phyloP scores from a whole-genome alignment of 2,329 filamentous ascomycete species.

The Cladorrhinum sp. region DNA sequence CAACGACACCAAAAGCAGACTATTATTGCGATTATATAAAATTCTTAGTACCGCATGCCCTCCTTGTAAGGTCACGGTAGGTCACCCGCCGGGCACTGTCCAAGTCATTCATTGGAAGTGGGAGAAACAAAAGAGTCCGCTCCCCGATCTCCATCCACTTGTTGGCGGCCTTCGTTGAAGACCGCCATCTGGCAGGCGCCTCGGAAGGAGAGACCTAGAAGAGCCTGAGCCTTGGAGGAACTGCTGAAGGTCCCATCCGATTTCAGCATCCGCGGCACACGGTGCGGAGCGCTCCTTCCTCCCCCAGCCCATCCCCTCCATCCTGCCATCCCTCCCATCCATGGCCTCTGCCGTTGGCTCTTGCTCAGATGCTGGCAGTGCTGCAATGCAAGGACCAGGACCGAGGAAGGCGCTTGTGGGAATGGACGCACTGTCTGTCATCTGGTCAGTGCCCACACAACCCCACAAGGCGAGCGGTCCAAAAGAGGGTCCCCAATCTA shows the following conservation, averaged over 20 bases:
- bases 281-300: neutral
- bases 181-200: neutral
- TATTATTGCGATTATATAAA: neutral
- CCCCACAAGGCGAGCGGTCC: conserved; percentile 27
- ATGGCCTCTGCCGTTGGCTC: neutral
- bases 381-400: neutral
- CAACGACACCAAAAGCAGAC: neutral
- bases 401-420: neutral
- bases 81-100: neutral
- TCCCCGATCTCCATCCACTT: neutral
- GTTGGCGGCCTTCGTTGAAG: neutral
- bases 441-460: conserved; percentile 20
- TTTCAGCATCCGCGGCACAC: neutral
- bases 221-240: too few species aligned
- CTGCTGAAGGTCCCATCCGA: neutral
- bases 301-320: neutral
- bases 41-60: neutral
- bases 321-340: neutral
- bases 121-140: neutral
- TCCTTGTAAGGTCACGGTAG: neutral
- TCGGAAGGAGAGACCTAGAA: too few species aligned
- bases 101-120: neutral
- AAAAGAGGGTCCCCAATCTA: neutral
- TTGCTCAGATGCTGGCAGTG: neutral
- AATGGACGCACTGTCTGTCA: neutral